phyloP scores from a whole-genome alignment of 257 asterid genomes.

The Przewalskia tangutica region DNA sequence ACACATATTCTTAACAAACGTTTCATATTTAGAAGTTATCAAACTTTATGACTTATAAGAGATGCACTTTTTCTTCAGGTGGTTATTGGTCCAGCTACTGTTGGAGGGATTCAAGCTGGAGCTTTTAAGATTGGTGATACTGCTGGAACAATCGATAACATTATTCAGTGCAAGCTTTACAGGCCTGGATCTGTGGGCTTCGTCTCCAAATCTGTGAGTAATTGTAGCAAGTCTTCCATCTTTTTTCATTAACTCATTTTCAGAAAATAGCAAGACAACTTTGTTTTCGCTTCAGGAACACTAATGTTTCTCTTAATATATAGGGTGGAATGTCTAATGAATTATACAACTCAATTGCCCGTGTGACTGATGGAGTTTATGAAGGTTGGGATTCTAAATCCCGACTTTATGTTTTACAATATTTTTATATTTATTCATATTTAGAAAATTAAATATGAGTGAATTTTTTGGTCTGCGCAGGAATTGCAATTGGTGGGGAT shows the following conservation, averaged over 20 bases:
- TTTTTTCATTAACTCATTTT: neutral
- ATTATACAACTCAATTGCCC: slow-evolving; percentile 87
- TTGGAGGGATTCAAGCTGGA: slow-evolving; percentile 99
- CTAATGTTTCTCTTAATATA: slow-evolving; percentile 13
- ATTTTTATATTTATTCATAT: neutral
- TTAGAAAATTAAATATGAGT: neutral
- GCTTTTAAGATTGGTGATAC: slow-evolving; percentile 99
- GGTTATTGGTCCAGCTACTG: slow-evolving; percentile 93
- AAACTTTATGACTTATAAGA: neutral
- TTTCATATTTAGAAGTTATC: neutral
- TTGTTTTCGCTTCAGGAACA: slow-evolving; percentile 2
- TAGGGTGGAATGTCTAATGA: slow-evolving; percentile 99
- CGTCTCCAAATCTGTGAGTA: slow-evolving; percentile 93
- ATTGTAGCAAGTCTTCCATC: neutral
- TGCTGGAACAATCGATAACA: slow-evolving; percentile 96
- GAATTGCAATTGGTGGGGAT: slow-evolving; percentile 99
- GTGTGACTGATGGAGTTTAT: slow-evolving; percentile 93
- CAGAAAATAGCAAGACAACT: neutral
- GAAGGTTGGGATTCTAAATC: slow-evolving; percentile 51
- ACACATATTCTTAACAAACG: neutral
- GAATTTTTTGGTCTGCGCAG: slow-evolving; percentile 23
- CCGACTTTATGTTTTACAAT: neutral
- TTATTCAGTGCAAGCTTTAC: slow-evolving; percentile 87
- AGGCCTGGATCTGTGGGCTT: slow-evolving; percentile 99
- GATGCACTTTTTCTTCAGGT: slow-evolving; percentile 39